These are phyloP conservation scores for Debaryomyces nepalensis DNA, from an alignment of 1,139 yeast species.

Conservation along the genomic window DNA sequence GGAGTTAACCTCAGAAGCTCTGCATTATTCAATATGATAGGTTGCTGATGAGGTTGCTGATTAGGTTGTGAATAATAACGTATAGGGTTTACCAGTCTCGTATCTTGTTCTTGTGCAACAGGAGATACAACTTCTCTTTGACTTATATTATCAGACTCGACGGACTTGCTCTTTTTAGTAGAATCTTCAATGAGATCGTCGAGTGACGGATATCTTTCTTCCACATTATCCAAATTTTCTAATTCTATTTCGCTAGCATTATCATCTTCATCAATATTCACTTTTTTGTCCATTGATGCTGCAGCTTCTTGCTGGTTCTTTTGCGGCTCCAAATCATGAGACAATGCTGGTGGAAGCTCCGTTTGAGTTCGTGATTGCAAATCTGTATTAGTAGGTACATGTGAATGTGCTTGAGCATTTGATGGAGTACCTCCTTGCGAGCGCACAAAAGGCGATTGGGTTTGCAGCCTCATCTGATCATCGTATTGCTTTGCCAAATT, in stretches of 20 bases:
- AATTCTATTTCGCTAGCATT: conserved; percentile 25
- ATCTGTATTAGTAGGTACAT: conserved; percentile 11
- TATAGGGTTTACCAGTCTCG: background rate
- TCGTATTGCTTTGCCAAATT: conserved; percentile 12
- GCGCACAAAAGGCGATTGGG: conserved; percentile 5
- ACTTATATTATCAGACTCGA: background rate
- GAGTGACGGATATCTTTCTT: conserved; percentile 49
- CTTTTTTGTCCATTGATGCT: background rate
- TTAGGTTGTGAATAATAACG: conserved; percentile 7
- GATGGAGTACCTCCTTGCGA: conserved; percentile 3
- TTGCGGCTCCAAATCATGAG: conserved; percentile 8
- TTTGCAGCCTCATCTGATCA: conserved; percentile 11
- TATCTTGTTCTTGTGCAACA: background rate
- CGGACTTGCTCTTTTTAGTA: conserved; percentile 10
- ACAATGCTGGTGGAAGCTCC: background rate
- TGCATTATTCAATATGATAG: conserved; percentile 21
- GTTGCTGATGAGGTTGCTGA: conserved; percentile 22
- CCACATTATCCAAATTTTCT: conserved; percentile 45
- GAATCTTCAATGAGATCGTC: conserved; percentile 34
- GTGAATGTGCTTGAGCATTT: background rate
- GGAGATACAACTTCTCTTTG: background rate
- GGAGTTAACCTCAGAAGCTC: conserved; percentile 25
- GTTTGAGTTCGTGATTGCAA: conserved; percentile 12
- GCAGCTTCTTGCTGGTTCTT: conserved; percentile 6
- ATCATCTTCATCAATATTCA: background rate